Conservation (phyloP, 768 basidiomycete genomes). For the Cyclocybe cylindracea region DNA sequence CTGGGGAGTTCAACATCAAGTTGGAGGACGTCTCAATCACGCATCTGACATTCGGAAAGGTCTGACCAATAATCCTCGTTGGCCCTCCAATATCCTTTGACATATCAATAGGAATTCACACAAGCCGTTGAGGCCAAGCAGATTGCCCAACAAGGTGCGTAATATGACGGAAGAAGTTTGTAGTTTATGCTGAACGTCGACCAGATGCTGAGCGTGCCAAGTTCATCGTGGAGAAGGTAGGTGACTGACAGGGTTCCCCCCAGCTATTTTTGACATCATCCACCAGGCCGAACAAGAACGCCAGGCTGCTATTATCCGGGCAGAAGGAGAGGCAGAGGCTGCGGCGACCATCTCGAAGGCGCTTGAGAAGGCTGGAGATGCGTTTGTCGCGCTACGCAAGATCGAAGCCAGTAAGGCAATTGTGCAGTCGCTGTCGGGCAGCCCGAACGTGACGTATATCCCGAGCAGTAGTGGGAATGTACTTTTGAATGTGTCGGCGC, state of each 20-base stretch:
- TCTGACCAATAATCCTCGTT: slow-evolving; percentile 26
- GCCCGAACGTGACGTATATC: slow-evolving; percentile 88
- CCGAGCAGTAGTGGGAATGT: slow-evolving; percentile 80
- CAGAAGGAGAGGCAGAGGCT: slow-evolving; percentile 98
- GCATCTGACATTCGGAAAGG: slow-evolving; percentile 87
- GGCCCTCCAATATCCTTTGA: background rate
- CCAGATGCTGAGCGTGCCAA: slow-evolving; percentile 97
- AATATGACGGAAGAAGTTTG: background rate
- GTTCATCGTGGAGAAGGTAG: slow-evolving; percentile 97
- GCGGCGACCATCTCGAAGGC: slow-evolving; percentile 90
- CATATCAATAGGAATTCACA: slow-evolving; percentile 74
- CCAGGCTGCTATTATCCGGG: slow-evolving; percentile 96
- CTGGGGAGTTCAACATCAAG: slow-evolving; percentile 93
- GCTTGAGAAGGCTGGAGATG: slow-evolving; percentile 92
- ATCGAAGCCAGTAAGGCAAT: slow-evolving; percentile 99
- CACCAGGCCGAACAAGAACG: slow-evolving; percentile 96
- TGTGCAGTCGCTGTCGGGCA: slow-evolving; percentile 76
- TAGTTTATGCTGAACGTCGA: slow-evolving; percentile 6
- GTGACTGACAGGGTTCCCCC: background rate
- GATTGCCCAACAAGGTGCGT: slow-evolving; percentile 94
- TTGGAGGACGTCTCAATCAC: slow-evolving; percentile 98
- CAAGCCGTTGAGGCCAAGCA: slow-evolving; percentile 99
- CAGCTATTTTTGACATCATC: slow-evolving; percentile 11
- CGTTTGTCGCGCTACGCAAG: slow-evolving; percentile 91
- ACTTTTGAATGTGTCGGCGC: slow-evolving; percentile 77